phyloP scores from a whole-genome alignment of 495 filamentous ascomycete species.

The Xylaria curta region DNA sequence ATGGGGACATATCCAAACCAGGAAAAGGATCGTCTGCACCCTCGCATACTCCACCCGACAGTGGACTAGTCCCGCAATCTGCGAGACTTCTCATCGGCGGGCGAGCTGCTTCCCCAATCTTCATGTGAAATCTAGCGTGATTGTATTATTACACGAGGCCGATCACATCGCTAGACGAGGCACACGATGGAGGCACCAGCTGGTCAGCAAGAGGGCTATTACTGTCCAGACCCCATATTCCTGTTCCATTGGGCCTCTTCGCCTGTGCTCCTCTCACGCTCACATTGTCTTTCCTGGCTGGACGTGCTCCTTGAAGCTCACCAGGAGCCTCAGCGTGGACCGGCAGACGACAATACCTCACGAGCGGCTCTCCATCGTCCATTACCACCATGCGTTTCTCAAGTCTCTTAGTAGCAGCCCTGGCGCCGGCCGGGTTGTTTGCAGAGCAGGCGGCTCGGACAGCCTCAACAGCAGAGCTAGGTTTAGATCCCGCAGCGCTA shows the following conservation, averaged over 20 bases:
- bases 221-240: slow-evolving; percentile 7
- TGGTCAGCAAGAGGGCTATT: neutral
- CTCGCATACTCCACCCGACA: slow-evolving; percentile 9
- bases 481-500: slow-evolving; percentile 28
- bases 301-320: slow-evolving; percentile 32
- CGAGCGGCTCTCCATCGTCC: slow-evolving; percentile 21
- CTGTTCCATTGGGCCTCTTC: neutral
- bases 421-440: slow-evolving; percentile 36
- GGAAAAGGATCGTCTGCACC: slow-evolving; percentile 17
- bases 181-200: slow-evolving; percentile 20
- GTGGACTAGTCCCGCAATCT: slow-evolving; percentile 11
- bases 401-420: slow-evolving; percentile 35
- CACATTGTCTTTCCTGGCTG: slow-evolving; percentile 2
- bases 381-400: slow-evolving; percentile 39
- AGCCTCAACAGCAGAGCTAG: slow-evolving; percentile 35
- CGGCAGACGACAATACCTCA: slow-evolving; percentile 30
- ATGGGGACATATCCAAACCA: slow-evolving; percentile 23
- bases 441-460: slow-evolving; percentile 31
- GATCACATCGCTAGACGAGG: slow-evolving; percentile 11
- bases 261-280: neutral
- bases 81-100: slow-evolving; percentile 10
- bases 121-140: slow-evolving; percentile 18
- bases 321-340: slow-evolving; percentile 35
- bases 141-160: slow-evolving; percentile 16
- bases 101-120: slow-evolving; percentile 6